Percentiles rank a stretch among this genome's conserved stretches.
Evolutionary conservation across 2,329 filamentous ascomycete species (phyloP).

Genomic region (Diaporthe vaccinii): DNA sequence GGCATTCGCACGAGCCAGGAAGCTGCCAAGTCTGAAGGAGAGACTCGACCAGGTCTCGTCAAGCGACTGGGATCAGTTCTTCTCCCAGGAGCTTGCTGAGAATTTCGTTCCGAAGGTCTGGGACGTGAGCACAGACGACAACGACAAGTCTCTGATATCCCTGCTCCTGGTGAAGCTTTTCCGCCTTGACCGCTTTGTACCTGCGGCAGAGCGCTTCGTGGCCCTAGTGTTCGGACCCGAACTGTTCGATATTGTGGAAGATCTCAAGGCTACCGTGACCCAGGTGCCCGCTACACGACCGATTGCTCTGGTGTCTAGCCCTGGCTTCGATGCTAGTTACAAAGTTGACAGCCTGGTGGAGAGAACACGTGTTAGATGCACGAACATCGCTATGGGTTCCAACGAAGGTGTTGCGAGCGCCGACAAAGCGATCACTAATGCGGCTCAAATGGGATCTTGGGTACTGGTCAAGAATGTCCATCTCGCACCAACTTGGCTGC

Average conservation of each 20-base stretch:
- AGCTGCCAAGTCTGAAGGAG: conserved; percentile 80
- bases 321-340: conserved; percentile 98
- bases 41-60: conserved; percentile 73
- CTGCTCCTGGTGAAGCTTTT: conserved; percentile 94
- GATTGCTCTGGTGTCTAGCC: conserved; percentile 92
- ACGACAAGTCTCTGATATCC: conserved; percentile 85
- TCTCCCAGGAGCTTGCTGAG: conserved; percentile 88
- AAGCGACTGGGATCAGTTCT: conserved; percentile 84
- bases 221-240: conserved; percentile 85
- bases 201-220: conserved; percentile 92
- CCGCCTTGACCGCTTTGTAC: conserved; percentile 95
- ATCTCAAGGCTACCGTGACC: conserved; percentile 86
- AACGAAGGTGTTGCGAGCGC: conserved; percentile 93
- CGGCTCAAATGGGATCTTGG: conserved; percentile 93
- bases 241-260: conserved; percentile 86
- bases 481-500: conserved; percentile 93
- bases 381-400: conserved; percentile 99
- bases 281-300: conserved; percentile 88
- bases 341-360: conserved; percentile 97
- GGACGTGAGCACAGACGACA: conserved; percentile 72
- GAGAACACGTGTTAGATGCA: conserved; percentile 83
- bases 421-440: conserved; percentile 94
- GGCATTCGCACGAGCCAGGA: conserved; percentile 76
- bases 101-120: conserved; percentile 83
- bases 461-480: conserved; percentile 99